Evolutionary conservation across 2,329 filamentous ascomycete species (phyloP).

Genomic region (Knufia fluminis): DNA sequence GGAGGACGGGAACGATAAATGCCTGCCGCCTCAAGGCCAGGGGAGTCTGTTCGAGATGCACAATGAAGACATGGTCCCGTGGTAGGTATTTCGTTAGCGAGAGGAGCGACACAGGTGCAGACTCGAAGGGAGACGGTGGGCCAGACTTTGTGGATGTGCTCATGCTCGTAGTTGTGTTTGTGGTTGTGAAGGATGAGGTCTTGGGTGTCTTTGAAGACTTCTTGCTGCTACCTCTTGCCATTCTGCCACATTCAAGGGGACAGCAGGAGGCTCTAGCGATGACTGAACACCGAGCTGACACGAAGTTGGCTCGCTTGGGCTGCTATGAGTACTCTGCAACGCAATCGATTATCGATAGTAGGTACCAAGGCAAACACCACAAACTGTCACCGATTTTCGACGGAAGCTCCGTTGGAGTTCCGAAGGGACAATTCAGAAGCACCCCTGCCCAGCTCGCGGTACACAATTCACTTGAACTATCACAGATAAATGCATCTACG

Average conservation of each 20-base stretch:
- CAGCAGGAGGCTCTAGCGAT: neutral
- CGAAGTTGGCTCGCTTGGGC: too few species aligned
- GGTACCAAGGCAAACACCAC: too few species aligned
- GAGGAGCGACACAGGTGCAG: conserved; percentile 15
- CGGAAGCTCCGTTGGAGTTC: too few species aligned
- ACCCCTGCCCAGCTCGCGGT: too few species aligned
- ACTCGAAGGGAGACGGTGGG: conserved; percentile 18
- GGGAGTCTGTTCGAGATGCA: conserved; percentile 68
- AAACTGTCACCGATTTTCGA: too few species aligned
- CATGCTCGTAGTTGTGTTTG: neutral
- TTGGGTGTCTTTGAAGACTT: neutral
- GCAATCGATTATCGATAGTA: too few species aligned
- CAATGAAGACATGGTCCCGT: conserved; percentile 66
- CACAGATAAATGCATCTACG: too few species aligned
- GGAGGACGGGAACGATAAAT: conserved; percentile 66
- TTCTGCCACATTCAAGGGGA: conserved; percentile 2
- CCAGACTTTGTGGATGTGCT: conserved; percentile 3
- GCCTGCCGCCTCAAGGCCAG: conserved; percentile 67
- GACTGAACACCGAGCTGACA: too few species aligned
- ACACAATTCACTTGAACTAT: too few species aligned
- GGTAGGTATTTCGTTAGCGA: conserved; percentile 57
- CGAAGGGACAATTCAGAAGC: too few species aligned
- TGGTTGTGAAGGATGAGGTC: neutral
- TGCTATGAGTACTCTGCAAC: too few species aligned
- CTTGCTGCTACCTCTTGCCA: conserved; percentile 8